phyloP scores from a whole-genome alignment of 345 rosid species.

The Stellera chamaejasme region DNA sequence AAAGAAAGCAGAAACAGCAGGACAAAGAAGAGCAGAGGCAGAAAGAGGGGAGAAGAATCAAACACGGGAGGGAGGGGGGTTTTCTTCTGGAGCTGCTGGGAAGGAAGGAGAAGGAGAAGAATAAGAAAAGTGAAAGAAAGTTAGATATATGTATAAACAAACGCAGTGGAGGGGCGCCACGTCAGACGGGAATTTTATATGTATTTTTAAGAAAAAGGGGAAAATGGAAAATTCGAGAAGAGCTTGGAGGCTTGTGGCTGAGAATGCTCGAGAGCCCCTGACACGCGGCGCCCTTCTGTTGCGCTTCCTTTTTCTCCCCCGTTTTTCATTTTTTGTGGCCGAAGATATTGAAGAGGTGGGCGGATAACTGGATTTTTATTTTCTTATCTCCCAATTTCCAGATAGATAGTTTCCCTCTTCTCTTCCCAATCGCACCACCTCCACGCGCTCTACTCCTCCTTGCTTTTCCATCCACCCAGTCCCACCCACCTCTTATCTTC shows the following conservation, averaged over 20 bases:
- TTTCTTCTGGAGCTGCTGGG: no score
- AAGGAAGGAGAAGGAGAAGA: no score
- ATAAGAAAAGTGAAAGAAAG: not conserved
- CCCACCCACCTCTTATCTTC: no score
- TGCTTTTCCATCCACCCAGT: no score
- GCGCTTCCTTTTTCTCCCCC: not conserved
- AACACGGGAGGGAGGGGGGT: not conserved
- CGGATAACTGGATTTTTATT: slow-evolving; percentile 6
- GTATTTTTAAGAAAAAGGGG: no score
- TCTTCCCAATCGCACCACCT: not conserved
- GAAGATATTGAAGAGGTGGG: slow-evolving; percentile 11
- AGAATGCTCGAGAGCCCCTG: slow-evolving; percentile 15
- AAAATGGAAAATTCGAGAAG: slow-evolving; percentile 41
- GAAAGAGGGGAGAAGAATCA: slow-evolving; percentile 1
- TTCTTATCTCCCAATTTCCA: not conserved
- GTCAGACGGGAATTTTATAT: slow-evolving; percentile 15
- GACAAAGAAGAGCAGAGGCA: no score
- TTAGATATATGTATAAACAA: not conserved
- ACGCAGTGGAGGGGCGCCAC: slow-evolving; percentile 25
- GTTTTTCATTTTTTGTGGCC: slow-evolving; percentile 15
- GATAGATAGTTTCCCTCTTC: slow-evolving; percentile 7
- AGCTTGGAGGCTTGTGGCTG: slow-evolving; percentile 42
- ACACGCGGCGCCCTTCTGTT: slow-evolving; percentile 27
- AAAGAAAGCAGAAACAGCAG: slow-evolving; percentile 9
- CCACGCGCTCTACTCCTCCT: not conserved